Percentiles rank a stretch among this genome's conserved stretches.
phyloP scores from a whole-genome alignment of 805 yeast species.

The Zygoascus biomembranicola region DNA sequence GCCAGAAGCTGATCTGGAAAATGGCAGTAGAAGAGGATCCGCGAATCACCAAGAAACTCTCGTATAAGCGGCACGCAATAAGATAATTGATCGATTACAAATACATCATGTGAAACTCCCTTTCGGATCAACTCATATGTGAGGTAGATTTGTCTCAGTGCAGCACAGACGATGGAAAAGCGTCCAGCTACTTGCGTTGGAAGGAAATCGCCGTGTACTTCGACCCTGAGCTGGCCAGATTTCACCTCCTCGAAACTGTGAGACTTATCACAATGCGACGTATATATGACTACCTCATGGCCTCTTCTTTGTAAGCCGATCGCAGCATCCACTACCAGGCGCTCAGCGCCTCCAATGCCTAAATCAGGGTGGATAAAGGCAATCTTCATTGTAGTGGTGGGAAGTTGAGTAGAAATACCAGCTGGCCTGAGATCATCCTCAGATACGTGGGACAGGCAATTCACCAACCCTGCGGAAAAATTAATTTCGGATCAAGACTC shows the following conservation, averaged over 20 bases:
- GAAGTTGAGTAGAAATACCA: neutral
- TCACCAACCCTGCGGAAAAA: too few relatives aligned
- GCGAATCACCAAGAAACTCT: conserved; percentile 27
- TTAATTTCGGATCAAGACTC: neutral
- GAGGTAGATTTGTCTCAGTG: conserved; percentile 69
- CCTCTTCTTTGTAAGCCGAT: conserved; percentile 66
- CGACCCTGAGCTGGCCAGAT: conserved; percentile 46
- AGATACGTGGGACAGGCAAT: too few relatives aligned
- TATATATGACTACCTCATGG: conserved; percentile 59
- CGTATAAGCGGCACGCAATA: conserved; percentile 70
- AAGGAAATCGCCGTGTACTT: conserved; percentile 73
- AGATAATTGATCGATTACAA: conserved; percentile 82
- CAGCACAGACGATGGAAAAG: conserved; percentile 76
- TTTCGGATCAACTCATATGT: conserved; percentile 38
- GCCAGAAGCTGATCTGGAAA: conserved; percentile 87
- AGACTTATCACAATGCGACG: conserved; percentile 79
- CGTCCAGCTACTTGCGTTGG: conserved; percentile 64
- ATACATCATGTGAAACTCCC: conserved; percentile 47
- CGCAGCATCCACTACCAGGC: conserved; percentile 95
- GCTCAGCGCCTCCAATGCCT: conserved; percentile 97
- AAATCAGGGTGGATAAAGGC: conserved; percentile 94
- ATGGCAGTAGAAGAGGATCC: conserved; percentile 83
- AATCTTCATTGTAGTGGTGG: conserved; percentile 36
- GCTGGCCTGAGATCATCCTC: too few relatives aligned
- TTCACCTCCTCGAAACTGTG: conserved; percentile 92